phyloP scores from a whole-genome alignment of 1,284 basidiomycete species.

The Ceratobasidium sp. region DNA sequence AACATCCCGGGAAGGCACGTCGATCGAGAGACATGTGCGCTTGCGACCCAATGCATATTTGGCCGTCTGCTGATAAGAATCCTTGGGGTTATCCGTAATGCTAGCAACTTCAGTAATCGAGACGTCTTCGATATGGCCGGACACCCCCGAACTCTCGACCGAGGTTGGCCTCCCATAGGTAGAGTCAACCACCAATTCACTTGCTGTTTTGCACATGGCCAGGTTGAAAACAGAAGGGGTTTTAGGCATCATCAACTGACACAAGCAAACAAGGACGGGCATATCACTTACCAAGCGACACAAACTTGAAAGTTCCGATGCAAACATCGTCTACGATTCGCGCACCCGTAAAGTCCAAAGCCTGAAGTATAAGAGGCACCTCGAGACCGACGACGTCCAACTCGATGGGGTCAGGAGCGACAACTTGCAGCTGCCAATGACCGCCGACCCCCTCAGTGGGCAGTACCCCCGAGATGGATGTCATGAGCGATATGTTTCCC shows the following conservation, averaged over 20 bases:
- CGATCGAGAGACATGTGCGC: not conserved
- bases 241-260: not conserved
- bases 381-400: conserved; percentile 16
- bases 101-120: not conserved
- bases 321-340: conserved; percentile 28
- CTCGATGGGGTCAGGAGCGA: conserved; percentile 28
- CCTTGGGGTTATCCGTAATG: not conserved
- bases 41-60: not conserved
- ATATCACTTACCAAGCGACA: not conserved
- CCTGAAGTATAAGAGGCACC: conserved; percentile 29
- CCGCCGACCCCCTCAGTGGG: not conserved
- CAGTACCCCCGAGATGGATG: not conserved
- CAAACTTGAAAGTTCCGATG: conserved; percentile 27
- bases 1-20: not conserved
- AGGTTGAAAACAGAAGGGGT: not conserved
- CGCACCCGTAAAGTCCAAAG: not conserved
- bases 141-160: no score
- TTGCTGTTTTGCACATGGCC: not conserved
- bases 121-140: not conserved
- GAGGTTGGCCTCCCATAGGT: not conserved
- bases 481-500: conserved; percentile 33
- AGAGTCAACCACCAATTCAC: not conserved
- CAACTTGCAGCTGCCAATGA: conserved; percentile 9
- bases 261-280: not conserved
- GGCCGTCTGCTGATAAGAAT: not conserved